These are phyloP conservation scores for Globisporangium takayamanum DNA, from an alignment of 352 stramenopile species.

Conservation along the genomic window DNA sequence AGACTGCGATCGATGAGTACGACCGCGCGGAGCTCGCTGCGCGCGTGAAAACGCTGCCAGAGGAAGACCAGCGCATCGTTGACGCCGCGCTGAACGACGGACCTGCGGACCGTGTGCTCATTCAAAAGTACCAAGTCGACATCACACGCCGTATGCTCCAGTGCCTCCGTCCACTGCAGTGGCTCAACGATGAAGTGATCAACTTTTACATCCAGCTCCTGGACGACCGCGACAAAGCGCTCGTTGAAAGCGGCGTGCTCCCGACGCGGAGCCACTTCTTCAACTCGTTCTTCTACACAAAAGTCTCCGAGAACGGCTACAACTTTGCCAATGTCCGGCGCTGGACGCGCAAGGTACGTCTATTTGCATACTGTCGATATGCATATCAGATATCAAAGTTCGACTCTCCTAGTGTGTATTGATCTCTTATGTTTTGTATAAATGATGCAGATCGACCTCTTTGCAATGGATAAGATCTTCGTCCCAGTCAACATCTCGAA, in stretches of 20 bases:
- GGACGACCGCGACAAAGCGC: conserved; percentile 51
- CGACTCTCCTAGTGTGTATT: neutral
- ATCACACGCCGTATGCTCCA: conserved; percentile 71
- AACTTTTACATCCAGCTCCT: conserved; percentile 87
- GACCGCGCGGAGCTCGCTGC: conserved; percentile 44
- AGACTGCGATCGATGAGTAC: conserved; percentile 49
- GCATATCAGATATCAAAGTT: neutral
- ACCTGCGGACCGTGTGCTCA: conserved; percentile 49
- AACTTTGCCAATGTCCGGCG: conserved; percentile 80
- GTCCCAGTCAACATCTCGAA: conserved; percentile 85
- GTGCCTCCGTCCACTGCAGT: conserved; percentile 55
- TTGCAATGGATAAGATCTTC: conserved; percentile 88
- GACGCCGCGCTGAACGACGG: conserved; percentile 50
- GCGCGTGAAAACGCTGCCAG: conserved; percentile 44
- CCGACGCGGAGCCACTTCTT: conserved; percentile 73
- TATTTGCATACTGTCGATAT: neutral
- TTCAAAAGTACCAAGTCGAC: conserved; percentile 79
- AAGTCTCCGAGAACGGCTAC: conserved; percentile 75
- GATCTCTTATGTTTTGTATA: neutral
- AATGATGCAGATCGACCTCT: conserved; percentile 66
- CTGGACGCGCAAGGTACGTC: conserved; percentile 72
- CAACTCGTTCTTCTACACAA: conserved; percentile 86
- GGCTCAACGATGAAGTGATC: conserved; percentile 86
- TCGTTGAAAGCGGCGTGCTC: conserved; percentile 43
- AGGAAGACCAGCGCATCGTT: conserved; percentile 59